phyloP scores from a whole-genome alignment of 208 protist genomes.

The Trypanosoma vivax region DNA sequence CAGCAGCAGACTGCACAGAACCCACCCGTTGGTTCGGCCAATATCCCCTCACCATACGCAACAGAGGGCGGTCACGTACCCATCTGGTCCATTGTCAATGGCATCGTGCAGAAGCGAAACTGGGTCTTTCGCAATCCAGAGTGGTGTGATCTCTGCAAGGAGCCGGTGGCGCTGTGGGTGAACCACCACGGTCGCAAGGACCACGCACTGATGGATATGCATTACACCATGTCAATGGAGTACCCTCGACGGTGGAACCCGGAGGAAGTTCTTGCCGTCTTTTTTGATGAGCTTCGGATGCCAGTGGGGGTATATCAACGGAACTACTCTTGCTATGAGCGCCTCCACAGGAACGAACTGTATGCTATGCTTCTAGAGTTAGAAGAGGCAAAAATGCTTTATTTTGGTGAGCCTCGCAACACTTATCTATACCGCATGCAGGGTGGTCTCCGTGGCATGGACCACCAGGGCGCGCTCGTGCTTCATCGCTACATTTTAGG shows the following conservation, averaged over 20 bases:
- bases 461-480: conserved; percentile 82
- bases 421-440: conserved; percentile 80
- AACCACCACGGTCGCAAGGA: conserved; percentile 87
- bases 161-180: conserved; percentile 80
- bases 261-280: conserved; percentile 39
- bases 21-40: conserved; percentile 18
- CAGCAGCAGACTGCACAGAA: conserved; percentile 18
- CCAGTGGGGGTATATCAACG: conserved; percentile 46
- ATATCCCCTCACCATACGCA: conserved; percentile 46
- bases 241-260: conserved; percentile 79
- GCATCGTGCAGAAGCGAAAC: conserved; percentile 76
- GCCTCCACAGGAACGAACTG: conserved; percentile 60
- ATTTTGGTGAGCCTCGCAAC: conserved; percentile 70
- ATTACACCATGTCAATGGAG: conserved; percentile 80
- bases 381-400: conserved; percentile 75
- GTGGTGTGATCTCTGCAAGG: conserved; percentile 89
- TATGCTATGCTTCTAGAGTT: conserved; percentile 74
- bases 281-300: conserved; percentile 51
- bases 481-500: conserved; percentile 76
- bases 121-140: conserved; percentile 77
- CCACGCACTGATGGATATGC: conserved; percentile 82
- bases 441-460: conserved; percentile 75
- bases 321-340: conserved; percentile 44
- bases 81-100: conserved; percentile 79
- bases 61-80: conserved; percentile 82